Evolutionary conservation across 192 early-diverging fungal species (phyloP), one percentile per base, ranked within the genome.

Genomic region (Coemansia umbellata): DNA sequence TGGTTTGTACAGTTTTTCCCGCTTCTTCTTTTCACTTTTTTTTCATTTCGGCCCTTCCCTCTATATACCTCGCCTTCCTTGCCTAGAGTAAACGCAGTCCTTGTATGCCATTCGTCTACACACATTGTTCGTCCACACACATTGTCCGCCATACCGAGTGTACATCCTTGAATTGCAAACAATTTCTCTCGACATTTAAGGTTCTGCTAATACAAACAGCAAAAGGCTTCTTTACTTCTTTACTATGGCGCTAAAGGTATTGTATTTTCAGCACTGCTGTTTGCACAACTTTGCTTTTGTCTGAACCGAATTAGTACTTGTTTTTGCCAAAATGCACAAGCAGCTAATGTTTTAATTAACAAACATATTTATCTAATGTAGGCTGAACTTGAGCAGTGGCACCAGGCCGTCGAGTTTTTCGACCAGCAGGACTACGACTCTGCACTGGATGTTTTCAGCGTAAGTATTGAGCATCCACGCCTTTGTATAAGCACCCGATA

Each of bases 321-420:
- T n/a, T n/a, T n/a, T n/a, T n/a, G n/a, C n/a, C n/a, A n/a, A n/a
- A n/a, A n/a, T n/a, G n/a, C n/a, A n/a, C n/a, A n/a, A n/a, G n/a
- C n/a, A n/a, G n/a, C n/a, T n/a, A n/a, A n/a, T n/a, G n/a, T n/a
- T n/a, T n/a, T n/a, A n/a, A n/a, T n/a, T n/a, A n/a, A n/a, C n/a
- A n/a, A n/a, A n/a, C n/a, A n/a, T n/a, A n/a, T n/a, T n/a, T n/a
- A n/a, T n/a, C n/a, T n/a, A n/a, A n/a, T 41, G 31, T 69, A 90
- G 88, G 80, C 80, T 47, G 88, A 94, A 63, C 75, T 94, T 27
- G 84, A 89, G 52, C 85, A 89, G 59, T 94, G 92, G 92, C 78
- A 82, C 58, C 78, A 81, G 40, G 92, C 87, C 5, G 81, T 87
- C 42, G 77, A 78, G 56, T 81, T 83, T 9, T 94, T 87, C 54